Evolutionary conservation across 1,139 yeast genomes (phyloP).

Genomic region (Hyphopichia fennica): DNA sequence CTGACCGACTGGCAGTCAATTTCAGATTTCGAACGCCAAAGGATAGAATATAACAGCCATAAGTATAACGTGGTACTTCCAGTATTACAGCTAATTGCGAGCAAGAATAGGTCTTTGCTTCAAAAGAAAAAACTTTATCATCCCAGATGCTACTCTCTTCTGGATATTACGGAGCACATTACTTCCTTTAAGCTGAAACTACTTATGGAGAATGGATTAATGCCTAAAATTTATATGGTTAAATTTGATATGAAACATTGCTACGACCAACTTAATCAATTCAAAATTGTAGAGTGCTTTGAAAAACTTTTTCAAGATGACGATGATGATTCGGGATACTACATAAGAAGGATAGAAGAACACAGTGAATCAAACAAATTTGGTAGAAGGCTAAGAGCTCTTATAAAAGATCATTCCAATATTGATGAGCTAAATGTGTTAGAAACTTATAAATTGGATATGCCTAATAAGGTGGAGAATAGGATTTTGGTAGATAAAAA

Average conservation of each 20-base stretch:
- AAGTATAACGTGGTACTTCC: constrained; percentile 22
- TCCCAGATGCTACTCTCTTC: constrained; percentile 26
- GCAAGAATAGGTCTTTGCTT: constrained; percentile 1
- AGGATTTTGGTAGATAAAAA: constrained; percentile 22
- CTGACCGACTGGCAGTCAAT: not conserved
- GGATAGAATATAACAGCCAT: constrained; percentile 14
- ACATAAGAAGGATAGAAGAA: constrained; percentile 20
- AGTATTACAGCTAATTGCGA: constrained; percentile 8
- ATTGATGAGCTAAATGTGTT: constrained; percentile 14
- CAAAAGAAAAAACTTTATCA: constrained; percentile 8
- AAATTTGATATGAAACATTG: constrained; percentile 82
- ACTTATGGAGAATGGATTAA: constrained; percentile 10
- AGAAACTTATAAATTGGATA: constrained; percentile 3
- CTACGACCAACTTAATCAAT: constrained; percentile 71
- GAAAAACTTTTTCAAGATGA: constrained; percentile 24
- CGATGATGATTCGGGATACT: constrained; percentile 19
- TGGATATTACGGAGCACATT: constrained; percentile 26
- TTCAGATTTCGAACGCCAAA: constrained; percentile 7
- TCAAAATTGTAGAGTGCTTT: constrained; percentile 36
- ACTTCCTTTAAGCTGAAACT: constrained; percentile 15
- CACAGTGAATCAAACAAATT: constrained; percentile 4
- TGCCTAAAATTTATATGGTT: constrained; percentile 50
- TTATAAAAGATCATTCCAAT: constrained; percentile 12
- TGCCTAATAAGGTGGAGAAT: constrained; percentile 3
- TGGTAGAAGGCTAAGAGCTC: constrained; percentile 10